A percentile compares a stretch with the other conserved stretches of the same genome.
phyloP scores from a whole-genome alignment of 345 rosid genomes.

The Rhodamnia argentea region DNA sequence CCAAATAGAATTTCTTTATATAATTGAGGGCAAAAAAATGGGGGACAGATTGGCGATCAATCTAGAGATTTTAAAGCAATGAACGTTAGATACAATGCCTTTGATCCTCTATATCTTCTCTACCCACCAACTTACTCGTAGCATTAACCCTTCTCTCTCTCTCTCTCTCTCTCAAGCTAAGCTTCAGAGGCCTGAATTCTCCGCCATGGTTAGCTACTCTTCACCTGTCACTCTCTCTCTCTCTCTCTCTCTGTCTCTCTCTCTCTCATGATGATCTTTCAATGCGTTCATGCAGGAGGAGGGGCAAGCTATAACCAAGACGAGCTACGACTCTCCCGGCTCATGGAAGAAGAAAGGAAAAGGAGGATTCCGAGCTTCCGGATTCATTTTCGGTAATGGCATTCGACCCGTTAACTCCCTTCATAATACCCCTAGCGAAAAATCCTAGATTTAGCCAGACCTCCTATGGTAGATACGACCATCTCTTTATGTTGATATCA shows the following conservation, averaged over 20 bases:
- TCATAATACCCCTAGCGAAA: neutral
- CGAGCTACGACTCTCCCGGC: neutral
- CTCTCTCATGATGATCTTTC: neutral
- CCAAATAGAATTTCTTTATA: neutral
- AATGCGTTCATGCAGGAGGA: neutral
- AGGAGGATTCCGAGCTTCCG: conserved; percentile 34
- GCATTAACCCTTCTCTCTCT: neutral
- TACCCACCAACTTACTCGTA: neutral
- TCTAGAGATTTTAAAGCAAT: neutral
- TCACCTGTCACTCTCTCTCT: neutral
- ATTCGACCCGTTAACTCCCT: neutral
- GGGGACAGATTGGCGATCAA: neutral
- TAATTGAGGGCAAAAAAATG: neutral
- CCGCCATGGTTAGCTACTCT: neutral
- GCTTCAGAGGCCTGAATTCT: neutral
- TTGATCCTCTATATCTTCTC: neutral
- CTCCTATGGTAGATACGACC: neutral
- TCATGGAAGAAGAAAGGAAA: conserved; percentile 4
- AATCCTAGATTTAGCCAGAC: neutral
- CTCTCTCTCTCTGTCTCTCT: neutral
- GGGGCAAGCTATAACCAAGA: neutral
- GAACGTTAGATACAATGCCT: neutral
- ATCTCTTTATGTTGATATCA: neutral
- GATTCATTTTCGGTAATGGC: conserved; percentile 27
- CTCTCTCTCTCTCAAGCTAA: neutral